Percentiles rank a stretch among this genome's conserved stretches.
Evolutionary conservation across 2,329 filamentous ascomycete genomes (phyloP).

Genomic region (Fusarium tupiense): DNA sequence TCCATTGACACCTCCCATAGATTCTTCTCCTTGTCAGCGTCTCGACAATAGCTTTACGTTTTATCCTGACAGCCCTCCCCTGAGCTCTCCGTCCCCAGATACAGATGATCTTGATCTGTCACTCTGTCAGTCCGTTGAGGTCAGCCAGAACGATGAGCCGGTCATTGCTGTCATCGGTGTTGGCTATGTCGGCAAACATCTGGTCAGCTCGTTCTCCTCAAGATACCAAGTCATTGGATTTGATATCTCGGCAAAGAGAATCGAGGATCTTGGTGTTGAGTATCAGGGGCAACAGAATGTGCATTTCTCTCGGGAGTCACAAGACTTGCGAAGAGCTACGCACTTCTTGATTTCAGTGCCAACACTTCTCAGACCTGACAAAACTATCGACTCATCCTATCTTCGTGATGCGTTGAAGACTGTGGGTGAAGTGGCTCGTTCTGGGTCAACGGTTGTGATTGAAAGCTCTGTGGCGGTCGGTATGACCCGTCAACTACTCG

Average conservation of each 20-base stretch:
- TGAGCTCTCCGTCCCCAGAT: conserved; percentile 8
- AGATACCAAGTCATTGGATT: conserved; percentile 57
- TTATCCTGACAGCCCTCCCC: conserved; percentile 24
- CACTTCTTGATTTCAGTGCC: conserved; percentile 64
- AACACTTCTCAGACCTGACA: conserved; percentile 57
- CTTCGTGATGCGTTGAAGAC: conserved; percentile 55
- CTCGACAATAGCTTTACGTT: conserved; percentile 7
- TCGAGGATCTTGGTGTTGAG: conserved; percentile 45
- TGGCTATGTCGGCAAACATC: conserved; percentile 62
- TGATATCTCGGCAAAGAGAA: conserved; percentile 53
- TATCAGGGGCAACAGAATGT: conserved; percentile 22
- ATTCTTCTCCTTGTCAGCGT: conserved; percentile 7
- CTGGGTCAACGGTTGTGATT: conserved; percentile 58
- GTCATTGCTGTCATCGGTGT: conserved; percentile 60
- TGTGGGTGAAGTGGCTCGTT: conserved; percentile 52
- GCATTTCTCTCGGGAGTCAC: conserved; percentile 49
- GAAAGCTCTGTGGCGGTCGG: conserved; percentile 64
- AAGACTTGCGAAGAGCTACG: conserved; percentile 52
- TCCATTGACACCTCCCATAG: conserved; percentile 1
- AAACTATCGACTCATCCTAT: conserved; percentile 57
- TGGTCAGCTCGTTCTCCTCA: conserved; percentile 54
- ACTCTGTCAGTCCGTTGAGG: neutral
- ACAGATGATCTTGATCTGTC: neutral
- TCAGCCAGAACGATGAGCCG: conserved; percentile 36
- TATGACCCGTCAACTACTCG: conserved; percentile 61